Evolutionary conservation across 371 early-diverging fungal species (phyloP).

Genomic region (Mortierella sp.): DNA sequence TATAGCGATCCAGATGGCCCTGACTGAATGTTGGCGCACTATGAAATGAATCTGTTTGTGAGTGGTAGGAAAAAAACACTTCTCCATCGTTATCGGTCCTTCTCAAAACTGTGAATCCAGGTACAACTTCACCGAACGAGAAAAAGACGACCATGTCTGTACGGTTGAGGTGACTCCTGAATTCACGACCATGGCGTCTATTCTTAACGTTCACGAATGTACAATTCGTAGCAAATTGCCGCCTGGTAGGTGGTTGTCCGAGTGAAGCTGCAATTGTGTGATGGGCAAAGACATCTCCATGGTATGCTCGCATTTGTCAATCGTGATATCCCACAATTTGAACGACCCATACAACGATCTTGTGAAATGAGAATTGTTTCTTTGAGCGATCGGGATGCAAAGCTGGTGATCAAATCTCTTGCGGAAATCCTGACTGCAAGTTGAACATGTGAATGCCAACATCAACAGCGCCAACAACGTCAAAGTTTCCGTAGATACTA

Average conservation of each 20-base stretch:
- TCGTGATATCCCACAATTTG: constrained; percentile 87
- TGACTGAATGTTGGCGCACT: constrained; percentile 76
- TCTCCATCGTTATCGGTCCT: neutral
- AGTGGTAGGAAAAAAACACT: neutral
- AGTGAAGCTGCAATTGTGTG: constrained; percentile 69
- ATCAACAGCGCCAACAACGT: constrained; percentile 79
- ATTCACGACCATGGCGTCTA: constrained; percentile 82
- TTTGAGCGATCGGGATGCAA: constrained; percentile 82
- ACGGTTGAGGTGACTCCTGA: constrained; percentile 87
- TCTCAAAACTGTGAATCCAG: neutral
- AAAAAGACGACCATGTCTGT: constrained; percentile 71
- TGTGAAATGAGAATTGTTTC: constrained; percentile 70
- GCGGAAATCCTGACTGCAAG: constrained; percentile 91
- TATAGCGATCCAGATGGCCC: no score
- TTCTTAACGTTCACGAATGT: constrained; percentile 90
- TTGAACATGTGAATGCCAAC: constrained; percentile 92
- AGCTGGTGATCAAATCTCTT: constrained; percentile 79
- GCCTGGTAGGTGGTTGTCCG: constrained; percentile 85
- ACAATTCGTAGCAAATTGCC: constrained; percentile 84
- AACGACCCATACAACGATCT: constrained; percentile 84
- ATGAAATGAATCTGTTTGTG: neutral
- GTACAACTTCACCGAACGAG: neutral
- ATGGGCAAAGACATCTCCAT: constrained; percentile 79
- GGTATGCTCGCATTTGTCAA: constrained; percentile 67
- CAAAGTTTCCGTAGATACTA: constrained; percentile 94